phyloP scores from a whole-genome alignment of 805 yeast genomes.

The Scheffersomyces stipitis region DNA sequence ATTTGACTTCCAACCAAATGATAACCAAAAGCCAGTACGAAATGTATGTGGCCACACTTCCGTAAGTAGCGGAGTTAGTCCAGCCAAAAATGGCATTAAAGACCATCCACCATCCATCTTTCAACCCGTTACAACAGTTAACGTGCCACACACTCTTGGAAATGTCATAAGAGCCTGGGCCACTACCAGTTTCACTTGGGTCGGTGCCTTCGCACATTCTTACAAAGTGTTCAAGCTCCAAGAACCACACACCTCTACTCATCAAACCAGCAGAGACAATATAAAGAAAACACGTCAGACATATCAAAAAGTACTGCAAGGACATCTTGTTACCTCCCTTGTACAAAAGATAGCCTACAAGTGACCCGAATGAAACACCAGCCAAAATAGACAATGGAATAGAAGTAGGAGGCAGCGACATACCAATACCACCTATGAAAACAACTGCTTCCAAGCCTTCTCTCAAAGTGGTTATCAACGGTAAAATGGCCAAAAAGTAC shows the following conservation, averaged over 20 bases:
- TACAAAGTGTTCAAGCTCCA: conserved; percentile 41
- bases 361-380: conserved; percentile 31
- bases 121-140: conserved; percentile 45
- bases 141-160: conserved; percentile 45
- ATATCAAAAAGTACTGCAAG: conserved; percentile 40
- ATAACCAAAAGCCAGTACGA: conserved; percentile 39
- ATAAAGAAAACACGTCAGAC: conserved; percentile 41
- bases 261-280: conserved; percentile 45
- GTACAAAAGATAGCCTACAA: conserved; percentile 36
- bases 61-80: conserved; percentile 48
- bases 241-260: conserved; percentile 45
- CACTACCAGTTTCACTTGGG: conserved; percentile 44
- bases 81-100: conserved; percentile 46
- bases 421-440: conserved; percentile 43
- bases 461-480: conserved; percentile 26
- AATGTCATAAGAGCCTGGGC: conserved; percentile 47
- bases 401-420: conserved; percentile 35
- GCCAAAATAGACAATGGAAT: conserved; percentile 29
- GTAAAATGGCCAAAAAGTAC: conserved; percentile 26
- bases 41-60: conserved; percentile 38
- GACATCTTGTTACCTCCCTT: conserved; percentile 43
- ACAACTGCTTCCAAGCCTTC: conserved; percentile 42
- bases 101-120: conserved; percentile 49
- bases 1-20: conserved; percentile 26
- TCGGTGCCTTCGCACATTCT: conserved; percentile 41